Evolutionary conservation across 1,284 basidiomycete genomes (phyloP).

Genomic region (Phaffia rhodozyma): DNA sequence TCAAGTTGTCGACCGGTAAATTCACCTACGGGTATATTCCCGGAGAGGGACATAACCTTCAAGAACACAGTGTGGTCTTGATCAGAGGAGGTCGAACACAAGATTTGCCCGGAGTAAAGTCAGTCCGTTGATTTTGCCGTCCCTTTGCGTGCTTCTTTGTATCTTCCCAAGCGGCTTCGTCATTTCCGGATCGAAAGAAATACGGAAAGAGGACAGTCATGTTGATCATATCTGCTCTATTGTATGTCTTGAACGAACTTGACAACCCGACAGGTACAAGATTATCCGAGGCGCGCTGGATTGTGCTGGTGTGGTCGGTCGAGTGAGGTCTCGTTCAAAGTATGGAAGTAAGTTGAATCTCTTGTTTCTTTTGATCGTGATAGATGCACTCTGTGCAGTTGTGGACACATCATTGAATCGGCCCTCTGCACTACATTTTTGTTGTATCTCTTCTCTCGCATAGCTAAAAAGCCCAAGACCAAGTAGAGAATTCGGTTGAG

Average conservation of each 20-base stretch:
- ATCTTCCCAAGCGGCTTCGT: not conserved
- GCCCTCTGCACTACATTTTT: conserved; percentile 5
- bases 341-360: conserved; percentile 66
- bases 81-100: conserved; percentile 89
- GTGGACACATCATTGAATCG: not conserved
- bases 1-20: conserved; percentile 84
- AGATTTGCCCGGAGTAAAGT: conserved; percentile 95
- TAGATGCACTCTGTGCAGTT: conserved; percentile 3
- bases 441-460: conserved; percentile 22
- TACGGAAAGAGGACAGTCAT: not conserved
- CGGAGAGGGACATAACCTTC: conserved; percentile 95
- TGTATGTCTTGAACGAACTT: not conserved
- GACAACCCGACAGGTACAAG: conserved; percentile 58
- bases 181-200: too few species aligned
- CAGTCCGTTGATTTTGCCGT: conserved; percentile 31
- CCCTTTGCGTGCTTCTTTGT: not conserved
- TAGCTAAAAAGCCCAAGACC: conserved; percentile 71
- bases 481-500: conserved; percentile 22
- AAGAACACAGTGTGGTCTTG: conserved; percentile 93
- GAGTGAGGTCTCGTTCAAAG: conserved; percentile 71
- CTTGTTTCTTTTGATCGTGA: not conserved
- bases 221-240: conserved; percentile 1
- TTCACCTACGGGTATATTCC: conserved; percentile 88
- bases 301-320: conserved; percentile 77
- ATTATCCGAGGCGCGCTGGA: conserved; percentile 87